Evolutionary conservation across 495 filamentous ascomycete species (phyloP).

Genomic region (Lasiosphaeriaceae sp.): DNA sequence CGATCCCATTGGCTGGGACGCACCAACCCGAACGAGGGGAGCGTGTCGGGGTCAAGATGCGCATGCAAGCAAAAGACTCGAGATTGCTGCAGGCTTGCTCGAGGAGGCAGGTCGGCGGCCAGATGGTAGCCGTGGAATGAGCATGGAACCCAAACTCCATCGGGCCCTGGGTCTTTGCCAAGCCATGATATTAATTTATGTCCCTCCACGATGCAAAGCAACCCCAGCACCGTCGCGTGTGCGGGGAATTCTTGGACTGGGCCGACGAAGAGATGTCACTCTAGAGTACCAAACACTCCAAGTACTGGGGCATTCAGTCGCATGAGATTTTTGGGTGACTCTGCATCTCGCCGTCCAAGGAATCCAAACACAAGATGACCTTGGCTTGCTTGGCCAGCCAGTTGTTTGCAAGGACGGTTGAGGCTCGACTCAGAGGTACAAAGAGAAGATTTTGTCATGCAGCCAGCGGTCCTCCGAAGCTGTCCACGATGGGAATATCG

Average conservation of each 20-base stretch:
- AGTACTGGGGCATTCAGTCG: no score
- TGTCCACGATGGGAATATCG: background rate
- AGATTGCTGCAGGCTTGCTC: slow-evolving; percentile 13
- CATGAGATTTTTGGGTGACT: background rate
- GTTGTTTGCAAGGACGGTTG: no score
- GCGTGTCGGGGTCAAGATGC: background rate
- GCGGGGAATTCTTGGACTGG: background rate
- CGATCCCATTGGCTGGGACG: slow-evolving; percentile 19
- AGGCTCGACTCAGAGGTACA: no score
- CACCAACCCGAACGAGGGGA: background rate
- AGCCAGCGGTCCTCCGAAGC: background rate
- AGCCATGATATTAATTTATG: slow-evolving; percentile 22
- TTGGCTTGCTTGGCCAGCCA: no score
- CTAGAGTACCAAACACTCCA: no score
- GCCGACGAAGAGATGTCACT: background rate
- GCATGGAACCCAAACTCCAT: slow-evolving; percentile 6
- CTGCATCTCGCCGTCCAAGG: background rate
- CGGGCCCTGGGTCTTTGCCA: slow-evolving; percentile 15
- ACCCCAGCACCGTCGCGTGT: background rate
- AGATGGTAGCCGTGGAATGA: slow-evolving; percentile 27
- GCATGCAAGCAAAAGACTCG: slow-evolving; percentile 15
- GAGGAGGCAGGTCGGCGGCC: slow-evolving; percentile 28
- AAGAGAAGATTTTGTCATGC: background rate
- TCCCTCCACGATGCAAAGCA: slow-evolving; percentile 15
- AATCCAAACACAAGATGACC: no score